phyloP scores from a whole-genome alignment of 805 yeast species.

The Wickerhamiella allomyrinae region DNA sequence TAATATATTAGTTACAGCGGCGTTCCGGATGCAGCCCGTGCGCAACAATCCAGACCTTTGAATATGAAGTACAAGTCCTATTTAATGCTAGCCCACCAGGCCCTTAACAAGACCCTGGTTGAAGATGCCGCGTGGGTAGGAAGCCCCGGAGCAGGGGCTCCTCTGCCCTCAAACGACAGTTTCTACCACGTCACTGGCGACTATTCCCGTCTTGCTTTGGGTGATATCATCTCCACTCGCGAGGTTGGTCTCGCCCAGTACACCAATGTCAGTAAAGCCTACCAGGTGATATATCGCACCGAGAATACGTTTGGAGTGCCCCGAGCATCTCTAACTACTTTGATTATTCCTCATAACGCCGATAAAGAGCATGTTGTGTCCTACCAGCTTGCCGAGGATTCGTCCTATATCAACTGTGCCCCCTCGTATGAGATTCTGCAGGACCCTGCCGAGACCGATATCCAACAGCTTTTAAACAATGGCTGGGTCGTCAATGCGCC shows the following conservation, averaged over 20 bases:
- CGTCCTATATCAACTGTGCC: constrained; percentile 18
- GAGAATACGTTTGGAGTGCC: constrained; percentile 6
- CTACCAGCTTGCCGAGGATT: constrained; percentile 21
- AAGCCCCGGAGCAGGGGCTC: constrained; percentile 6
- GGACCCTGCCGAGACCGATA: not conserved
- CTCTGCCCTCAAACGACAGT: constrained; percentile 10
- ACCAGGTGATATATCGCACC: constrained; percentile 12
- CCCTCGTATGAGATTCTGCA: constrained; percentile 17
- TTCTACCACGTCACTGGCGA: constrained; percentile 11
- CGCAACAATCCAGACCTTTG: too few species aligned
- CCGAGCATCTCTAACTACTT: constrained; percentile 12
- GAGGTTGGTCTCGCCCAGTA: constrained; percentile 10
- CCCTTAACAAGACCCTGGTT: not conserved
- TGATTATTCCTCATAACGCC: constrained; percentile 8
- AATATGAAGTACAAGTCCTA: constrained; percentile 1
- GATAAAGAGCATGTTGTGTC: constrained; percentile 12
- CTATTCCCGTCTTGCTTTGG: constrained; percentile 6
- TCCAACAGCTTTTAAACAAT: constrained; percentile 3
- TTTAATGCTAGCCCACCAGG: not conserved
- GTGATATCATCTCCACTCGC: constrained; percentile 12
- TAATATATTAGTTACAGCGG: too few species aligned
- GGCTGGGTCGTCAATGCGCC: constrained; percentile 14
- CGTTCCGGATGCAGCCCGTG: too few species aligned
- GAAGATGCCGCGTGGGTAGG: constrained; percentile 10
- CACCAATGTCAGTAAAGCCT: constrained; percentile 3